These are phyloP conservation scores for Sutorius eximius DNA, from an alignment of 1,284 basidiomycete species.

Conservation along the genomic window DNA sequence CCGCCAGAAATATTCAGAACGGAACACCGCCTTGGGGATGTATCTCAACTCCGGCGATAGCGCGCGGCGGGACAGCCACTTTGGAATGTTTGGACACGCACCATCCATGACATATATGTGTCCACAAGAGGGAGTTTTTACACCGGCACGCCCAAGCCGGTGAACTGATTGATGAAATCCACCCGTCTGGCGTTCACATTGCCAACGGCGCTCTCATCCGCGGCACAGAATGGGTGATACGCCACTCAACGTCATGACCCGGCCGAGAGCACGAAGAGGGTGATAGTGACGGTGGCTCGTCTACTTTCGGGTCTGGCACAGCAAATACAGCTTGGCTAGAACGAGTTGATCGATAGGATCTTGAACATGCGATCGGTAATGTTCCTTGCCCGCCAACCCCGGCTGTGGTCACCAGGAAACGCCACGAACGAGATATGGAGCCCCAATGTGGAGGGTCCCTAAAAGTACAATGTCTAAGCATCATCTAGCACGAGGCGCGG, in stretches of 20 bases:
- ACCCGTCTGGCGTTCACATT: not conserved
- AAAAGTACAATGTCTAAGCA: constrained; percentile 38
- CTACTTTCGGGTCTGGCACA: constrained; percentile 8
- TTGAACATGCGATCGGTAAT: not conserved
- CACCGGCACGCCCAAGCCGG: not conserved
- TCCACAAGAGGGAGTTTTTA: not conserved
- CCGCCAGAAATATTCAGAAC: not conserved
- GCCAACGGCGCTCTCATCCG: not conserved
- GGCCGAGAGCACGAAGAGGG: constrained; percentile 13
- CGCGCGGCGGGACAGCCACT: constrained; percentile 9
- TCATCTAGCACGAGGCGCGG: constrained; percentile 84
- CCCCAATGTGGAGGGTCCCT: not conserved
- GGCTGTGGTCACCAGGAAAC: constrained; percentile 1
- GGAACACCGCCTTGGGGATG: not conserved
- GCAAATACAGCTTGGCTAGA: constrained; percentile 21
- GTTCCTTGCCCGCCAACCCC: constrained; percentile 2
- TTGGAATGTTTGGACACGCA: not conserved
- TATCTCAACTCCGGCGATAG: constrained; percentile 20
- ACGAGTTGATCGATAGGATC: constrained; percentile 12
- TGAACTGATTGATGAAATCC: not conserved
- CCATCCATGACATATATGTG: not conserved
- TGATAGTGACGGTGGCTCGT: not conserved
- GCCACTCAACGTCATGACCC: constrained; percentile 23
- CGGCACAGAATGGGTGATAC: constrained; percentile 13
- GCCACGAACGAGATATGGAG: not conserved